Evolutionary conservation across 2,329 filamentous ascomycete genomes (phyloP).

Genomic region (Xylariaceae sp.): DNA sequence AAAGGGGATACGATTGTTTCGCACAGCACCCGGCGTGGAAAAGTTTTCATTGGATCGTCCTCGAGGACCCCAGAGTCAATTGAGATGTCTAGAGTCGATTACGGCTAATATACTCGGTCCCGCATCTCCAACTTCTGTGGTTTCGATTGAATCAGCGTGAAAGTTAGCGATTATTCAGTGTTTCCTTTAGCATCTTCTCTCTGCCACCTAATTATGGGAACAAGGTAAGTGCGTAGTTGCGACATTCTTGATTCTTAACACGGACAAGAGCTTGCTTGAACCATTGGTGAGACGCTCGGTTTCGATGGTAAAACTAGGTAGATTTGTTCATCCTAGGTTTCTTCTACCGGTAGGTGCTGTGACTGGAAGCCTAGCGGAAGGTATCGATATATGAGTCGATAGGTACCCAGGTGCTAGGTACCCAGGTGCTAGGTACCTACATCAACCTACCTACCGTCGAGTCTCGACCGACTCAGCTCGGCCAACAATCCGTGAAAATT

Average conservation of each 20-base stretch:
- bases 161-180: not conserved
- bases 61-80: slow-evolving; percentile 13
- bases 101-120: slow-evolving; percentile 27
- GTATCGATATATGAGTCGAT: no score
- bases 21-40: slow-evolving; percentile 31
- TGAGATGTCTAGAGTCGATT: slow-evolving; percentile 25
- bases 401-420: no score
- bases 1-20: slow-evolving; percentile 29
- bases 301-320: no score
- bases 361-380: no score
- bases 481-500: no score
- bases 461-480: no score
- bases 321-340: no score
- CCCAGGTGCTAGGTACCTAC: no score
- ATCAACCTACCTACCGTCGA: no score
- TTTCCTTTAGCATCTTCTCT: not conserved
- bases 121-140: slow-evolving; percentile 22
- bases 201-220: not conserved
- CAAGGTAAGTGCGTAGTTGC: not conserved
- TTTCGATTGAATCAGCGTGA: not conserved
- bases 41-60: slow-evolving; percentile 29
- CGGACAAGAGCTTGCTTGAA: not conserved
- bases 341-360: no score
- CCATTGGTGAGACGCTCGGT: no score
- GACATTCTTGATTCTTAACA: not conserved